Evolutionary conservation across 108 stramenopile species (phyloP).

Genomic region (Schizochytrium sp.): DNA sequence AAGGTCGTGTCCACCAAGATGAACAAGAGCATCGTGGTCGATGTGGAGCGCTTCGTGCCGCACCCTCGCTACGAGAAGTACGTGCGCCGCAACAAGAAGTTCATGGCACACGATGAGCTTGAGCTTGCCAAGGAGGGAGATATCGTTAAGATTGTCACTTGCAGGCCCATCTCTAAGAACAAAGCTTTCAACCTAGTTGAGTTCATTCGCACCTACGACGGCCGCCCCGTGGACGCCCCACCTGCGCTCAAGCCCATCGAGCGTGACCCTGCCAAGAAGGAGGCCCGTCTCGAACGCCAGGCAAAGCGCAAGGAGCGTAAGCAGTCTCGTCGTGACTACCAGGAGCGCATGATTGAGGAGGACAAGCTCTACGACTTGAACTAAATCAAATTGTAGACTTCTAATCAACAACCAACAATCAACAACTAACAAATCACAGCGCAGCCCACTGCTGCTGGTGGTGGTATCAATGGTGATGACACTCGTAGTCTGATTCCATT

Average conservation of each 20-base stretch:
- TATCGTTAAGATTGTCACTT: slow-evolving; percentile 88
- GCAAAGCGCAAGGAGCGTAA: slow-evolving; percentile 7
- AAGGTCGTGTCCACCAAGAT: slow-evolving; percentile 87
- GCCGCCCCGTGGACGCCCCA: slow-evolving; percentile 5
- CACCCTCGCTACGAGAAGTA: slow-evolving; percentile 84
- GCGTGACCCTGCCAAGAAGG: background rate
- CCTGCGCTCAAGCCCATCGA: slow-evolving; percentile 2
- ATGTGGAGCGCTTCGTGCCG: slow-evolving; percentile 83
- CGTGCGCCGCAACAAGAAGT: slow-evolving; percentile 81
- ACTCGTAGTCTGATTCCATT: too few relatives aligned
- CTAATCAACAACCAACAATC: background rate
- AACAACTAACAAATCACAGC: background rate
- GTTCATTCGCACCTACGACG: slow-evolving; percentile 76
- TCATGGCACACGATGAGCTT: slow-evolving; percentile 91
- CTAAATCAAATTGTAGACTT: background rate
- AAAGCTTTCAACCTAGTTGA: slow-evolving; percentile 88
- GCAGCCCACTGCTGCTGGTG: too few relatives aligned
- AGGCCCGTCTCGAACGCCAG: background rate
- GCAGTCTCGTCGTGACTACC: background rate
- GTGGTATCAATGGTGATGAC: too few relatives aligned
- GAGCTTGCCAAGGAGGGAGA: slow-evolving; percentile 86
- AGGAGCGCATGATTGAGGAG: slow-evolving; percentile 22
- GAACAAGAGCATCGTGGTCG: slow-evolving; percentile 88
- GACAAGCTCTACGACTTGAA: slow-evolving; percentile 10
- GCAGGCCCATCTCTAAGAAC: slow-evolving; percentile 83